Evolutionary conservation across 1,284 basidiomycete species (phyloP), one percentile per base, ranked within the genome.

Genomic region (Ceraceosorus guamensis): DNA sequence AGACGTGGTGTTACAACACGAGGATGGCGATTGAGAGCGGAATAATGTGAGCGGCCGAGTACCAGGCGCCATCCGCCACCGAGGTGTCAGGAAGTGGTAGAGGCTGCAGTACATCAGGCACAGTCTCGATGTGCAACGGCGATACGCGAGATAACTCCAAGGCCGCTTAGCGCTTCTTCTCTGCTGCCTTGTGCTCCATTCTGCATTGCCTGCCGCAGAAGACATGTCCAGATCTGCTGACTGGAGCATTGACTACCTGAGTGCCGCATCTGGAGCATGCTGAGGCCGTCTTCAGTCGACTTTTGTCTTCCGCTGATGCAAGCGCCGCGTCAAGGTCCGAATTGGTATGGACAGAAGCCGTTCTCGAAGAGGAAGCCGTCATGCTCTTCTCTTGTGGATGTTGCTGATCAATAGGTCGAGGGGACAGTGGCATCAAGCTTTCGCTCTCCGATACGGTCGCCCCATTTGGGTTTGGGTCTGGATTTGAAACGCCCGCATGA

Each of bases 151-250:
- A 24, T 24, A 24, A 24, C 24, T 3, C 24, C 24, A 24, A 24
- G 24, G 24, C 24, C 24, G 41, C 41, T 43, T 43, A 16, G 13
- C 16, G 41, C 41, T 43, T 13, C 48, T 18, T 49, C 30, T 32
- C 30, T 37, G 33, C 18, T 18, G 41, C 16, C 45, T 56, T 56
- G 33, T 24, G 18, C 39, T 46, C 44, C 18, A 57, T 44, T 5
- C 56, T 33, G 34, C 56, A 57, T 14, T 47, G 35, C 14, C 56
- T 11, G 14, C 44, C 34, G 33, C 56, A 57, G 39, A 57, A 57
- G 14, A 57, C 52, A n/a, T 53, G 14, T 7, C 56, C 56, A 18
- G 16, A 47, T 18, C 46, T 35, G 14, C 24, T 44, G 2, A 56
- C 24, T 4, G 50, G 50, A 31, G 50, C 56, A 48, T 57, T 57